Conservation (phyloP, 495 filamentous ascomycete genomes). For the Xylaria flabelliformis region DNA sequence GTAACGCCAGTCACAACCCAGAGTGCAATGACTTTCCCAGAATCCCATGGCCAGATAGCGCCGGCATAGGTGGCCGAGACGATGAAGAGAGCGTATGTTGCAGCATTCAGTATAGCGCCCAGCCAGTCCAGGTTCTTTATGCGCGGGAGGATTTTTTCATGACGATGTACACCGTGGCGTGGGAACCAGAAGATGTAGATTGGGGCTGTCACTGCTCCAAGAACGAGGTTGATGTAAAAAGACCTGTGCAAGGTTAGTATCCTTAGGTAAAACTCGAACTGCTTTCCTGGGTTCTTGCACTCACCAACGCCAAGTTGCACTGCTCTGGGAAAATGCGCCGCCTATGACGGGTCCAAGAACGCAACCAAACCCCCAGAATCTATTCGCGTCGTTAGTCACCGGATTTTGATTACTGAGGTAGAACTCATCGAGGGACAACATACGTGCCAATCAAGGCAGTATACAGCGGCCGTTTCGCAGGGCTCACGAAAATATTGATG, state of each 20-base stretch:
- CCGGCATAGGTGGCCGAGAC: background rate
- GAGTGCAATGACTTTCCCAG: background rate
- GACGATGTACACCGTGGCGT: constrained; percentile 1
- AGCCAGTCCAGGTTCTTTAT: constrained; percentile 7
- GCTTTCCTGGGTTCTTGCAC: background rate
- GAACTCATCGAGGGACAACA: background rate
- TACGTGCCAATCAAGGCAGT: constrained; percentile 3
- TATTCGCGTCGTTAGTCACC: background rate
- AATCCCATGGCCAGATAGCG: background rate
- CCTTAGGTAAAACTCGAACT: background rate
- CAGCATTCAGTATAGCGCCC: background rate
- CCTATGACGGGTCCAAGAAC: constrained; percentile 1
- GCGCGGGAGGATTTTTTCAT: background rate
- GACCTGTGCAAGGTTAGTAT: constrained; percentile 3
- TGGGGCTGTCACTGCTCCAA: background rate
- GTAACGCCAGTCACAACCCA: background rate
- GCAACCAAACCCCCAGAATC: constrained; percentile 4
- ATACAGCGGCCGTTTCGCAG: background rate
- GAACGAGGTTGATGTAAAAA: constrained; percentile 7
- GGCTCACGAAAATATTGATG: background rate
- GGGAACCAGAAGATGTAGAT: constrained; percentile 5
- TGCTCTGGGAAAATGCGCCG: background rate
- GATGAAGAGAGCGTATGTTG: background rate
- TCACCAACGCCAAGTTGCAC: constrained; percentile 7
- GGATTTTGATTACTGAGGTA: background rate